A percentile compares a stretch with the other conserved stretches of the same genome.
phyloP scores from a whole-genome alignment of 495 filamentous ascomycete genomes.

The Paragyromitra xinjiangensis region DNA sequence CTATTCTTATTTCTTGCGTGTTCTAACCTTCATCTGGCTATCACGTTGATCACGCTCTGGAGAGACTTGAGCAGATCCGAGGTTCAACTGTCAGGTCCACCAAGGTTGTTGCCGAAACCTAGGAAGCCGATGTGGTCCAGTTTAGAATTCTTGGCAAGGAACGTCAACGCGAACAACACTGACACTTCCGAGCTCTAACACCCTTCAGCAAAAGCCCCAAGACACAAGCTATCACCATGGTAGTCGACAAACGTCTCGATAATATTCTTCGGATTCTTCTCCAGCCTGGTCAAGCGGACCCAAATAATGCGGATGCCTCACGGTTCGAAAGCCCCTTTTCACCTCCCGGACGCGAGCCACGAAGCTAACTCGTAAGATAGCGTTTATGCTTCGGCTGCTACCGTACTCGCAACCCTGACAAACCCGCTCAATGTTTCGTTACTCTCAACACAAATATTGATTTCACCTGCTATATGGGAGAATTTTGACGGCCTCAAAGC shows the following conservation, averaged over 20 bases:
- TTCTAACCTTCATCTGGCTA: conserved; percentile 23
- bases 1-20: conserved; percentile 17
- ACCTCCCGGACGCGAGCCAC: conserved; percentile 8
- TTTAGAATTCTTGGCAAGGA: conserved; percentile 44
- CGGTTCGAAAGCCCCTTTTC: conserved; percentile 59
- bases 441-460: conserved; percentile 87
- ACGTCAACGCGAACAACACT: conserved; percentile 42
- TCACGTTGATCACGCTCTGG: conserved; percentile 6
- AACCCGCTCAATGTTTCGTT: conserved; percentile 92
- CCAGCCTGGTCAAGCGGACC: conserved; percentile 52
- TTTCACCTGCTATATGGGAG: conserved; percentile 86
- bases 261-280: conserved; percentile 57
- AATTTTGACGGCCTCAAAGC: conserved; percentile 73
- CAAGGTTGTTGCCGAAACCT: conserved; percentile 8
- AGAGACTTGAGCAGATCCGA: conserved; percentile 9
- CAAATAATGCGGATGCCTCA: conserved; percentile 64
- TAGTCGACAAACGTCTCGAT: conserved; percentile 56
- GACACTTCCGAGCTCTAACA: conserved; percentile 36
- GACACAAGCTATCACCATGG: conserved; percentile 47
- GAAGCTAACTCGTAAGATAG: conserved; percentile 59
- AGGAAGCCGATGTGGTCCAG: conserved; percentile 5
- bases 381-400: conserved; percentile 80
- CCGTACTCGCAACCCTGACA: conserved; percentile 80
- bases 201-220: conserved; percentile 18
- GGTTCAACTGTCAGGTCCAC: conserved; percentile 18